Base-by-base conservation (phyloP, 163 green algal genomes). In the Prototheca stagnorum region DNA sequence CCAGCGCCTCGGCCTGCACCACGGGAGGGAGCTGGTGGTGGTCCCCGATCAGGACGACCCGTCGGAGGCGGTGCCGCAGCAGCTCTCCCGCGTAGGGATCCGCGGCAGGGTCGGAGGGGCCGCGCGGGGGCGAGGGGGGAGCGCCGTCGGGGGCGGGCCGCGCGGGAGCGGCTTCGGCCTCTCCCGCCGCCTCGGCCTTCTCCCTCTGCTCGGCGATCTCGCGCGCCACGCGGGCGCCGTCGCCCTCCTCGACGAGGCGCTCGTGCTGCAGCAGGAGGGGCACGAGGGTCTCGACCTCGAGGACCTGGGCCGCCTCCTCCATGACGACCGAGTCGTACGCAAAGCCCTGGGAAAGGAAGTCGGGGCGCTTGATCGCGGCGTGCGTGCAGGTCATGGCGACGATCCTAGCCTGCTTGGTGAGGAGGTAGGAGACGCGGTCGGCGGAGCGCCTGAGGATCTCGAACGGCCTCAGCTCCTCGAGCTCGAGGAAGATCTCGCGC, bases 301-400 rank as follows among this genome's bases (percentile, higher is more conserved):
- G 68, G 42, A 98, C 86, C 72, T 94, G 84, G 5, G 80, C 90
- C 24, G 65, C 74, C 65, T 98, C 90, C 78, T 98, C 90, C 80
- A 99, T 95, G 35, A 99, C 53, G 44, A 99, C 68, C 60, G 86
- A 96, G 75, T 99, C 90, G 53, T 94, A 99, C 65, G 92, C 82
- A 61, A 98, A 86, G 5, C 77, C 84, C 51, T 96, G 60, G 19
- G 84, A 60, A 28, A 99, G 53, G 66, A 99, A 99, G 64, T 99
- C 90, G 33, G 68, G 58, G 11, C 91, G 72, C 73, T 95, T 96
- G 16, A 99, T 70, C 3, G 90, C 90, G 3, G 90, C 90, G 57
- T 98, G 88, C 27, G 90, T 99, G 72, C 86, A 96, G 3, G 90
- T 99, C 90, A 99, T 99, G 19, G 90, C 90, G 62, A 99, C 81